phyloP scores from a whole-genome alignment of 2,329 filamentous ascomycete species.

The Pseudofabraea citricarpa region DNA sequence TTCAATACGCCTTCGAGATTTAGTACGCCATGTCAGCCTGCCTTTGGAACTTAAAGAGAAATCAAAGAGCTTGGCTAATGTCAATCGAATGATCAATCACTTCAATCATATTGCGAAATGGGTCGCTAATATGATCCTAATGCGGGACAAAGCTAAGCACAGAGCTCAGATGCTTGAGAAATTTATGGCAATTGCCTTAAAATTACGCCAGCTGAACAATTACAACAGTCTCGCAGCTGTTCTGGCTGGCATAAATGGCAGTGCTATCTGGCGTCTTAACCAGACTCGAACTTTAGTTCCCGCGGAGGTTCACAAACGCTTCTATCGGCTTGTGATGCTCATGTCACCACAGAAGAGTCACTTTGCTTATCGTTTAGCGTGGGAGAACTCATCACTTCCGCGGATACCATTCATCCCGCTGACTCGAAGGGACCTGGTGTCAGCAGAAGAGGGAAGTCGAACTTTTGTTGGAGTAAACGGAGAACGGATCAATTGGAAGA shows the following conservation, averaged over 20 bases:
- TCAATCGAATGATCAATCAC: slow-evolving; percentile 91
- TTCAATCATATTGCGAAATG: slow-evolving; percentile 83
- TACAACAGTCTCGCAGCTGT: slow-evolving; percentile 96
- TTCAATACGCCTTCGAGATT: slow-evolving; percentile 85
- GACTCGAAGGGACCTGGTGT: slow-evolving; percentile 83
- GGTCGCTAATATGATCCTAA: slow-evolving; percentile 77
- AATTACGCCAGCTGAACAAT: slow-evolving; percentile 87
- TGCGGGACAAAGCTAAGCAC: slow-evolving; percentile 95
- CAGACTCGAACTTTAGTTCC: slow-evolving; percentile 77
- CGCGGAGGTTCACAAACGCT: slow-evolving; percentile 70
- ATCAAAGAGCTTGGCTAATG: slow-evolving; percentile 74
- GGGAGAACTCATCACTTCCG: slow-evolving; percentile 89
- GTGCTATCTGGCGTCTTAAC: slow-evolving; percentile 75
- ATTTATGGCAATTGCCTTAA: slow-evolving; percentile 86
- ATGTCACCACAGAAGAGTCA: slow-evolving; percentile 93
- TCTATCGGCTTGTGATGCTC: slow-evolving; percentile 80
- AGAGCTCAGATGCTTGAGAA: slow-evolving; percentile 87
- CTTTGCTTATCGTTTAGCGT: slow-evolving; percentile 92
- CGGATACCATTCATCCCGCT: slow-evolving; percentile 92
- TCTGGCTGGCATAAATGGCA: slow-evolving; percentile 85
- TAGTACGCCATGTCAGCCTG: slow-evolving; percentile 85
- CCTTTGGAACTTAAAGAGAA: slow-evolving; percentile 66
- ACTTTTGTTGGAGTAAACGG: slow-evolving; percentile 75
- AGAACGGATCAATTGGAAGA: slow-evolving; percentile 91
- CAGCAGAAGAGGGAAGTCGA: slow-evolving; percentile 85